Evolutionary conservation across 352 stramenopile species (phyloP).

Genomic region (Peronospora farinosa): DNA sequence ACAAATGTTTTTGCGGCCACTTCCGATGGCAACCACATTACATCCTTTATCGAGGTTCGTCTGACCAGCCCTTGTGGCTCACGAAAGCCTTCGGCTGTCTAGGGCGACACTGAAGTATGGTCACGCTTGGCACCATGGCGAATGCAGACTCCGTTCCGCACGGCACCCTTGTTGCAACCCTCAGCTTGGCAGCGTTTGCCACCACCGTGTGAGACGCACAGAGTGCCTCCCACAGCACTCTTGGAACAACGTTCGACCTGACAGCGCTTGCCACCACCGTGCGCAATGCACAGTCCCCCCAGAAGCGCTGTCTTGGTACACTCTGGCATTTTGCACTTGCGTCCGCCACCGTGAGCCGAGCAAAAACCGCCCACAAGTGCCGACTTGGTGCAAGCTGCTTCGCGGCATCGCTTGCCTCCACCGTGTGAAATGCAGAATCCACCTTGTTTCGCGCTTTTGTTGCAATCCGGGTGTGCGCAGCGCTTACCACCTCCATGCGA

Average conservation of each 20-base stretch:
- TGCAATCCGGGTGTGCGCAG: slow-evolving; percentile 62
- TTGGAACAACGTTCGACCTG: slow-evolving; percentile 59
- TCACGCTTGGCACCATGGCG: slow-evolving; percentile 74
- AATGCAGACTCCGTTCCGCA: slow-evolving; percentile 84
- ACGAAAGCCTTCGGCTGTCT: slow-evolving; percentile 11
- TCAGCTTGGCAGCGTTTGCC: slow-evolving; percentile 66
- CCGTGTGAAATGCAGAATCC: slow-evolving; percentile 79
- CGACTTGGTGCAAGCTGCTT: slow-evolving; percentile 70
- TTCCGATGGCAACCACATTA: slow-evolving; percentile 35
- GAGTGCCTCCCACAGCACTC: slow-evolving; percentile 52
- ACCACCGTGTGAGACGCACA: slow-evolving; percentile 68
- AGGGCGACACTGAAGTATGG: slow-evolving; percentile 20
- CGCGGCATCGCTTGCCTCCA: slow-evolving; percentile 73
- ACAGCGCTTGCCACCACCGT: slow-evolving; percentile 77
- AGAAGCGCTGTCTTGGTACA: slow-evolving; percentile 77
- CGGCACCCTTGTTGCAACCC: slow-evolving; percentile 78
- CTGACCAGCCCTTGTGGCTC: slow-evolving; percentile 4
- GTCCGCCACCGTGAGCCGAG: slow-evolving; percentile 71
- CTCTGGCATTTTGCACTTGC: slow-evolving; percentile 61
- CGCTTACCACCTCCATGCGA: slow-evolving; percentile 67
- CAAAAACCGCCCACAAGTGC: slow-evolving; percentile 78
- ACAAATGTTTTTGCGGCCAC: slow-evolving; percentile 30
- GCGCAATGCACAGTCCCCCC: slow-evolving; percentile 73
- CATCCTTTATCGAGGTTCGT: slow-evolving; percentile 22
- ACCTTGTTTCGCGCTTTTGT: slow-evolving; percentile 80